Evolutionary conservation across 2,329 filamentous ascomycete genomes (phyloP).

Genomic region (Hymenoscyphus scutula): DNA sequence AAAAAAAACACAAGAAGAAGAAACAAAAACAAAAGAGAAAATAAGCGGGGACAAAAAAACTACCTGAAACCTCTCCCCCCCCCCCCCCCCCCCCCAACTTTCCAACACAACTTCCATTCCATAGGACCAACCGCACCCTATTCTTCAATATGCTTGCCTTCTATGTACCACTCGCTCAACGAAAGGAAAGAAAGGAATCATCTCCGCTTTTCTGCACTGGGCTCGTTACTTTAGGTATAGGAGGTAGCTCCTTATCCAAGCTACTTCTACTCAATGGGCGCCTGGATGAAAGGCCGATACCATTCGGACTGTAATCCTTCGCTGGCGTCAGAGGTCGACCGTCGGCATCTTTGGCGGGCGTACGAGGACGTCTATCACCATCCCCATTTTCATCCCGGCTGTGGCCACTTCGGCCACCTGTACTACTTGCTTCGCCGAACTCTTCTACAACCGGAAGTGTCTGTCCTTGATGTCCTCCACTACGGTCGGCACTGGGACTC

Average conservation of each 20-base stretch:
- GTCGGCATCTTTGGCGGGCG: conserved; percentile 43
- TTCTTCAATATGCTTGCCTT: neutral
- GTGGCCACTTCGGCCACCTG: conserved; percentile 55
- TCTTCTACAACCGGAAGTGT: conserved; percentile 86
- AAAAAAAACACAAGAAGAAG: no score
- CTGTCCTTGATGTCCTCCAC: conserved; percentile 51
- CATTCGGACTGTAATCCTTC: conserved; percentile 26
- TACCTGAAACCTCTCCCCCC: no score
- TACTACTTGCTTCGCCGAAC: conserved; percentile 72
- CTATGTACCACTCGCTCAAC: conserved; percentile 2
- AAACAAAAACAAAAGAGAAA: no score
- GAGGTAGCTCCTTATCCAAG: conserved; percentile 59
- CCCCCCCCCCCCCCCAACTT: neutral
- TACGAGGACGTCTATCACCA: conserved; percentile 40
- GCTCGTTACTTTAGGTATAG: conserved; percentile 44
- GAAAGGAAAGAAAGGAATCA: conserved; percentile 10
- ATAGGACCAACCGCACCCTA: neutral
- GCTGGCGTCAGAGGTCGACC: conserved; percentile 23
- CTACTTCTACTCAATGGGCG: conserved; percentile 50
- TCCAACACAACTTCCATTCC: conserved; percentile 1
- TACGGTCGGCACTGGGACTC: conserved; percentile 55
- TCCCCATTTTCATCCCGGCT: conserved; percentile 41
- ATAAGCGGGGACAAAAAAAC: no score
- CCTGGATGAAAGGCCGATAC: conserved; percentile 16
- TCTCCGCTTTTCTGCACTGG: conserved; percentile 18